Evolutionary conservation across 768 basidiomycete genomes (phyloP), one percentile per base, ranked within the genome.

Genomic region (Suillus hirtellus): DNA sequence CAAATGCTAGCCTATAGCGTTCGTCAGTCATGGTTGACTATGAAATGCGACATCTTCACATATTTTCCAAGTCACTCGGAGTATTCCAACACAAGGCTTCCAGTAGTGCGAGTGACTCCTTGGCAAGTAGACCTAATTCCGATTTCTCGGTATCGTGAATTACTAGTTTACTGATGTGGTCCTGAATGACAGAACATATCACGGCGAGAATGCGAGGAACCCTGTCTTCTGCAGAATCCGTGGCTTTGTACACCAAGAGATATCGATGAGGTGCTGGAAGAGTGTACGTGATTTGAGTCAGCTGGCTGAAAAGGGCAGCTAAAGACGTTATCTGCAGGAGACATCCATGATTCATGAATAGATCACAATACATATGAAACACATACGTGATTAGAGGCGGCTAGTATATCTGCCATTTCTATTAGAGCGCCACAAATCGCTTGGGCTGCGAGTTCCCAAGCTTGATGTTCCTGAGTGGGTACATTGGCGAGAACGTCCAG

Each of bases 41-140:
- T 34, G 21, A 17, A 46, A 52, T n/a, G 60, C 15, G 60, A 2
- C 34, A 35, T 53, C 10, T 60, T 43, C 60, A 77, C 81, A 69
- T 68, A 44, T 78, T 68, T 34, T 80, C 76, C 8, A 77, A 66
- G 14, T 84, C 81, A 15, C 81, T 79, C 2, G 81, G 73, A 35
- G 77, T 70, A 61, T 78, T 78, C 78, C 82, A 84, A 61, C 81
- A 81, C 37, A 90, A 65, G 0, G 80, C 77, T 69, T 90, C 86
- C 15, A 89, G 72, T 15, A 91, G 75, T 8, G 75, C 75, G 2
- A 86, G 61, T 0, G 75, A 74, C 66, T 83, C 81, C 44, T 66
- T 70, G 31, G 77, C 81, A 5, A 89, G 74, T 21, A 64, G 61
- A 54, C 64, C 60, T 44, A 76, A 66, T 3, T 66, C 70, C 0